Evolutionary conservation across 352 stramenopile species (phyloP).

Genomic region (Pythium sukuiense): DNA sequence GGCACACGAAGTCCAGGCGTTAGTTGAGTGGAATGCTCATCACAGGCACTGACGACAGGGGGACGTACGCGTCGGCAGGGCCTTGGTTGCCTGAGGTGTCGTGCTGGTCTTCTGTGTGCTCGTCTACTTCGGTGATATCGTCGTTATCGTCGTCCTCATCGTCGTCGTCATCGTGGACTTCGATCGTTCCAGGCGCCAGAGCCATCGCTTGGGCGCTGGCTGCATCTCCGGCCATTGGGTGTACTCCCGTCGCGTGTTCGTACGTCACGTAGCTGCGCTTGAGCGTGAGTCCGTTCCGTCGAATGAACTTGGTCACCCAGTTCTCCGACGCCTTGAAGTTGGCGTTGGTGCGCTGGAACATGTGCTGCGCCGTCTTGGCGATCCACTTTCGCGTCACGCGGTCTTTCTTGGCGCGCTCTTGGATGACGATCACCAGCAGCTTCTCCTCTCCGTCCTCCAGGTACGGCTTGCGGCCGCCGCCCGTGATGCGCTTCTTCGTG

Average conservation of each 20-base stretch:
- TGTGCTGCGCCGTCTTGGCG: slow-evolving; percentile 80
- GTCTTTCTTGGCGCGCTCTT: slow-evolving; percentile 77
- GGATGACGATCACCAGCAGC: slow-evolving; percentile 70
- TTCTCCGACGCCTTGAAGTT: slow-evolving; percentile 81
- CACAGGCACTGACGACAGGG: background rate
- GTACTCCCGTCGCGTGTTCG: slow-evolving; percentile 32
- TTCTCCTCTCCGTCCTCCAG: slow-evolving; percentile 71
- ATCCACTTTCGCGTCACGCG: slow-evolving; percentile 83
- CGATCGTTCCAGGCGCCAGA: slow-evolving; percentile 16
- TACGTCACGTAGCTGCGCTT: slow-evolving; percentile 80
- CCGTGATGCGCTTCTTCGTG: slow-evolving; percentile 71
- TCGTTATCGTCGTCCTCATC: slow-evolving; percentile 21
- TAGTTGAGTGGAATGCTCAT: background rate
- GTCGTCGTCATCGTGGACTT: slow-evolving; percentile 25
- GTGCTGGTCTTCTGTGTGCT: slow-evolving; percentile 7
- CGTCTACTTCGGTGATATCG: slow-evolving; percentile 12
- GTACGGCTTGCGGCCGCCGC: slow-evolving; percentile 69
- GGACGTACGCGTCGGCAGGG: slow-evolving; percentile 17
- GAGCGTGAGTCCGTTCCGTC: slow-evolving; percentile 70
- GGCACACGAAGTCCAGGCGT: background rate
- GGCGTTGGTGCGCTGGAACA: slow-evolving; percentile 74
- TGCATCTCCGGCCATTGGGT: background rate
- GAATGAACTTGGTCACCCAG: slow-evolving; percentile 85
- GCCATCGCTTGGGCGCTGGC: slow-evolving; percentile 10
- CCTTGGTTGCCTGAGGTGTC: background rate